Conservation (phyloP, 192 early-diverging fungal species). For the Rhizoclosmatium globosum region DNA sequence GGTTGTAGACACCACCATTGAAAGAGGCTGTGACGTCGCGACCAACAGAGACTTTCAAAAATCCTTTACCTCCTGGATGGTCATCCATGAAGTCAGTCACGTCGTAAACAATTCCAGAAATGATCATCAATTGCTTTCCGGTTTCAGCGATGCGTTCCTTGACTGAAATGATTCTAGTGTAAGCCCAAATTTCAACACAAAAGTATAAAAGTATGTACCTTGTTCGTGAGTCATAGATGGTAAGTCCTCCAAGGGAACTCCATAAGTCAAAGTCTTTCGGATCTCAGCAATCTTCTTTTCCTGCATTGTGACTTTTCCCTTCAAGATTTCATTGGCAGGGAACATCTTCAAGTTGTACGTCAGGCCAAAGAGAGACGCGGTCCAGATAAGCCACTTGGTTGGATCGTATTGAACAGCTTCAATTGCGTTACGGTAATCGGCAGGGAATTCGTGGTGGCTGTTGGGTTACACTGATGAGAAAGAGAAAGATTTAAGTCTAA, state of each 20-base stretch:
- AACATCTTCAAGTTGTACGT: constrained; percentile 59
- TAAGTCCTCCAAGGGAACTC: constrained; percentile 72
- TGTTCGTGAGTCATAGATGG: constrained; percentile 59
- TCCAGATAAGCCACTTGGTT: constrained; percentile 61
- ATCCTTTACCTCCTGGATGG: constrained; percentile 85
- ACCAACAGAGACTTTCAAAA: constrained; percentile 76
- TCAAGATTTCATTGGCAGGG: constrained; percentile 57
- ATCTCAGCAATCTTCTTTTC: constrained; percentile 74
- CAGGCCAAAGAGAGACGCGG: constrained; percentile 48
- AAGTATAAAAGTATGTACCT: constrained; percentile 39
- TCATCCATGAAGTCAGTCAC: constrained; percentile 83
- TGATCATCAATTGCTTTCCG: constrained; percentile 78
- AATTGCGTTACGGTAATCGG: constrained; percentile 66
- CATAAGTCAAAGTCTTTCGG: constrained; percentile 75
- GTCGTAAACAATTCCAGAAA: constrained; percentile 87
- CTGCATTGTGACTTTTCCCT: constrained; percentile 76
- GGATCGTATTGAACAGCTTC: constrained; percentile 59
- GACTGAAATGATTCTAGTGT: constrained; percentile 36
- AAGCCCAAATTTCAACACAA: constrained; percentile 54
- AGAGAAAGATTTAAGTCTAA: background rate
- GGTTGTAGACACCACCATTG: constrained; percentile 87
- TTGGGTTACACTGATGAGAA: constrained; percentile 47
- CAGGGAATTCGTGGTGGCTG: constrained; percentile 71
- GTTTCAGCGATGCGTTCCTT: constrained; percentile 71
- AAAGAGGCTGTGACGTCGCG: constrained; percentile 87